These are phyloP conservation scores for Camelina hispida DNA, from an alignment of 345 rosid species.

Conservation along the genomic window DNA sequence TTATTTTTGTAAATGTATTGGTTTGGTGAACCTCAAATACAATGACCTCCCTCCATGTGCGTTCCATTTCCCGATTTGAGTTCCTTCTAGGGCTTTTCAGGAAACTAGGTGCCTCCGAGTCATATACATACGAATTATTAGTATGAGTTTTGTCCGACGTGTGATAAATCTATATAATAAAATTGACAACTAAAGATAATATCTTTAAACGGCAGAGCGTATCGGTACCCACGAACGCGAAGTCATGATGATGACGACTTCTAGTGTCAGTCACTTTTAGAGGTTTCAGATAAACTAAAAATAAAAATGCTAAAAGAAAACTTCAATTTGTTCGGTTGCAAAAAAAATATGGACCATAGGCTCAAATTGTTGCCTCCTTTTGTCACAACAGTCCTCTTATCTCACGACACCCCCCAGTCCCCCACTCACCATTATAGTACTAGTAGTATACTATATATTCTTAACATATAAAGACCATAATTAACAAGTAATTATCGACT, in stretches of 20 bases:
- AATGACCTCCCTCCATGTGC: constrained; percentile 31
- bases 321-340: constrained; percentile 28
- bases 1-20: background rate
- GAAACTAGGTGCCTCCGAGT: constrained; percentile 1
- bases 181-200: constrained; percentile 25
- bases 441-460: no score
- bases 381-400: background rate
- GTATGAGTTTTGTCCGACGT: constrained; percentile 18
- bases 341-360: background rate
- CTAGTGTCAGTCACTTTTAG: constrained; percentile 28
- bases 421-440: background rate
- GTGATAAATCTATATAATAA: background rate
- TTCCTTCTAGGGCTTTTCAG: background rate
- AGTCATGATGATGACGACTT: constrained; percentile 31
- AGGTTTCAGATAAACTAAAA: constrained; percentile 33
- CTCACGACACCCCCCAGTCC: background rate
- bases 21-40: constrained; percentile 16
- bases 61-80: constrained; percentile 17
- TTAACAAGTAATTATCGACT: background rate
- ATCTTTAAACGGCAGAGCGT: constrained; percentile 35
- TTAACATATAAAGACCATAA: no score
- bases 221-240: constrained; percentile 33
- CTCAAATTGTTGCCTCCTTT: background rate
- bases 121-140: constrained; percentile 17
- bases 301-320: background rate